Evolutionary conservation across 2,329 filamentous ascomycete genomes (phyloP).

Genomic region (Colletotrichum gigasporum): DNA sequence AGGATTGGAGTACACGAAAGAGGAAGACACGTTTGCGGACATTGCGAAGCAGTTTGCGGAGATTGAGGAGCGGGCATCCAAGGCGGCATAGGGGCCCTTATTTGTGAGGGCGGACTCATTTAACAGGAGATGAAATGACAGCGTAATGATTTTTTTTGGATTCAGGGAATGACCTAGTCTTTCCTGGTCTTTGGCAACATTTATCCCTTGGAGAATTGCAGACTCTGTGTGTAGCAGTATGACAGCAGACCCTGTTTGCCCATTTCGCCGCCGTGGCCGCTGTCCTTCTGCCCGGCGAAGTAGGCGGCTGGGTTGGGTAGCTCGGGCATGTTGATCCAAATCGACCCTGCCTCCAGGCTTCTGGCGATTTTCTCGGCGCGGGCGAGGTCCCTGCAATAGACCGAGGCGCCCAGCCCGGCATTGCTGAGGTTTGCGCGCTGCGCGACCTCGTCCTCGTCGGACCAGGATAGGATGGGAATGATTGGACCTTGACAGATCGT

Average conservation of each 20-base stretch:
- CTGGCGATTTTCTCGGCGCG: slow-evolving; percentile 61
- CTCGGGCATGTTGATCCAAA: slow-evolving; percentile 65
- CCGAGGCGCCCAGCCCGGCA: slow-evolving; percentile 64
- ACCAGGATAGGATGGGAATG: slow-evolving; percentile 70
- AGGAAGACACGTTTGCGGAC: slow-evolving; percentile 34
- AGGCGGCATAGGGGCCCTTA: not conserved
- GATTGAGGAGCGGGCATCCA: slow-evolving; percentile 29
- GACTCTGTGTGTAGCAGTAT: slow-evolving; percentile 42
- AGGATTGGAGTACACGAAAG: slow-evolving; percentile 34
- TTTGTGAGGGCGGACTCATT: too few relatives aligned
- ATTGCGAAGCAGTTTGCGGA: slow-evolving; percentile 34
- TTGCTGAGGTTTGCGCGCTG: slow-evolving; percentile 61
- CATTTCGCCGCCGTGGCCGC: slow-evolving; percentile 44
- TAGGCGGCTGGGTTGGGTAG: slow-evolving; percentile 41
- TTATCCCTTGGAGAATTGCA: slow-evolving; percentile 41
- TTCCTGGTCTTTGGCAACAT: too few relatives aligned
- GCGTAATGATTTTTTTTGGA: too few relatives aligned
- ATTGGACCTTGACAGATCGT: slow-evolving; percentile 58
- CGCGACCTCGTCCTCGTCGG: slow-evolving; percentile 67
- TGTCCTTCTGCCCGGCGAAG: slow-evolving; percentile 45
- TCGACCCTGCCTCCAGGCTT: slow-evolving; percentile 64
- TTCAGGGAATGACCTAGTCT: too few relatives aligned
- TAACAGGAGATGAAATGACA: too few relatives aligned
- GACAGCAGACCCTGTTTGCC: slow-evolving; percentile 43
- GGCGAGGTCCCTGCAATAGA: slow-evolving; percentile 64